Conservation (phyloP, 2,329 filamentous ascomycete genomes). For the Helicocarpus griseus region DNA sequence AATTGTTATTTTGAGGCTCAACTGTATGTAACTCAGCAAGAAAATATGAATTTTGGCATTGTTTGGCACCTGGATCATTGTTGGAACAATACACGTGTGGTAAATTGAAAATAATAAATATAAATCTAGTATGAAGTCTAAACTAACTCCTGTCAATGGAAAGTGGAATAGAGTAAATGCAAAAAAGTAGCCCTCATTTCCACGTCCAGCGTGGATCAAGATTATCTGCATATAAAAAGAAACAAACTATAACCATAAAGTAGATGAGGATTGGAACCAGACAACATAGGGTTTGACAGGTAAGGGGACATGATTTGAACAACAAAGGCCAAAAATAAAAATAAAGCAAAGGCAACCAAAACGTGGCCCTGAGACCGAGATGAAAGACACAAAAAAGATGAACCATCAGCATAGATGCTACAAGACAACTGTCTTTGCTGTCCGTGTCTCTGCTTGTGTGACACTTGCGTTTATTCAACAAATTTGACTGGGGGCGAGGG, state of each 20-base stretch:
- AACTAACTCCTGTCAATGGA: too few relatives aligned
- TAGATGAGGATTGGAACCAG: neutral
- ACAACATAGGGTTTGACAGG: too few relatives aligned
- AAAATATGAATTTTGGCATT: neutral
- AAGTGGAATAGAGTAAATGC: neutral
- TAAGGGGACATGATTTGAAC: neutral
- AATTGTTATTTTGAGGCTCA: too few relatives aligned
- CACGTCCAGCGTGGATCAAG: neutral
- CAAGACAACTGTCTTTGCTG: neutral
- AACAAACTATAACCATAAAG: neutral
- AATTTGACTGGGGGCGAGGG: neutral
- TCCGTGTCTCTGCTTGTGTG: neutral
- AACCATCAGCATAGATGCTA: neutral
- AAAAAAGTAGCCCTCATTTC: neutral
- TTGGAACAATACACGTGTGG: neutral
- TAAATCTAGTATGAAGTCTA: neutral
- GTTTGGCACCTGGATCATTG: neutral
- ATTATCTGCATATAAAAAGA: neutral
- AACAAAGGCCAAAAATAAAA: neutral
- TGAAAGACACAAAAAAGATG: neutral
- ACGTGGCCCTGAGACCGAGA: neutral
- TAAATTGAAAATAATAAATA: neutral
- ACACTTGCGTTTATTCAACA: neutral
- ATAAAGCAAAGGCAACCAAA: neutral
- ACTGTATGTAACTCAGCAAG: neutral